Conservation (phyloP, 2,329 filamentous ascomycete species). For the Dryadomyces quercivorus region DNA sequence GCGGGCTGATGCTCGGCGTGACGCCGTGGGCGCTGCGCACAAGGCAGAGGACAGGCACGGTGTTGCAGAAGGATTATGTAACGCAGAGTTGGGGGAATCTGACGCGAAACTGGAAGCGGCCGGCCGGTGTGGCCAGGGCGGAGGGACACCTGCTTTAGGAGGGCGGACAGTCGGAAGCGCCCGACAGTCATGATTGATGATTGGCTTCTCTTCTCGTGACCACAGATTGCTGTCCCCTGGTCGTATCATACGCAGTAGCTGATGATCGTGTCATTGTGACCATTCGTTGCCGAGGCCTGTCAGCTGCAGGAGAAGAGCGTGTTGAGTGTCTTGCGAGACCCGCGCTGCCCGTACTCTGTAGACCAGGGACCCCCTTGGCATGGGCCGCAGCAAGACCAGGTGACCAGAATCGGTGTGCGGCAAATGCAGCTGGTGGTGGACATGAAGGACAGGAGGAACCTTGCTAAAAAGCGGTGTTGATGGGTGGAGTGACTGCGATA, state of each 20-base stretch:
- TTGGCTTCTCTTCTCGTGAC: too few relatives aligned
- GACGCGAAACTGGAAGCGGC: constrained; percentile 9
- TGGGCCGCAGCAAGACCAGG: neutral
- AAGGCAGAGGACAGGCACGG: constrained; percentile 22
- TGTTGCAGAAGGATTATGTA: constrained; percentile 57
- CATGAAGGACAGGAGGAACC: too few relatives aligned
- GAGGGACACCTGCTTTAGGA: constrained; percentile 5
- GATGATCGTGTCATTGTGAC: too few relatives aligned
- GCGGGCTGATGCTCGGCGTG: constrained; percentile 56
- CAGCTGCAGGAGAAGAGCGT: too few relatives aligned
- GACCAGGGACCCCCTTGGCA: too few relatives aligned
- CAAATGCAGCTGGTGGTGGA: neutral
- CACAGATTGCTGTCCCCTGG: too few relatives aligned
- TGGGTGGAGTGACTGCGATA: neutral
- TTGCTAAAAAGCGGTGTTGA: neutral
- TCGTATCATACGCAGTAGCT: too few relatives aligned
- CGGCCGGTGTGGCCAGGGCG: neutral
- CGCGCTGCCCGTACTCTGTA: too few relatives aligned
- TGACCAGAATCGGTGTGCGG: neutral
- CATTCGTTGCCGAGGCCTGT: too few relatives aligned
- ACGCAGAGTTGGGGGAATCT: constrained; percentile 65
- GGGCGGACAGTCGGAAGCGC: neutral
- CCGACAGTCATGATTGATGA: neutral
- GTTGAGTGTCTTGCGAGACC: too few relatives aligned
- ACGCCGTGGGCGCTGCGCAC: constrained; percentile 55